Evolutionary conservation across 2,329 filamentous ascomycete species (phyloP).

Genomic region (Ascosphaera apis): DNA sequence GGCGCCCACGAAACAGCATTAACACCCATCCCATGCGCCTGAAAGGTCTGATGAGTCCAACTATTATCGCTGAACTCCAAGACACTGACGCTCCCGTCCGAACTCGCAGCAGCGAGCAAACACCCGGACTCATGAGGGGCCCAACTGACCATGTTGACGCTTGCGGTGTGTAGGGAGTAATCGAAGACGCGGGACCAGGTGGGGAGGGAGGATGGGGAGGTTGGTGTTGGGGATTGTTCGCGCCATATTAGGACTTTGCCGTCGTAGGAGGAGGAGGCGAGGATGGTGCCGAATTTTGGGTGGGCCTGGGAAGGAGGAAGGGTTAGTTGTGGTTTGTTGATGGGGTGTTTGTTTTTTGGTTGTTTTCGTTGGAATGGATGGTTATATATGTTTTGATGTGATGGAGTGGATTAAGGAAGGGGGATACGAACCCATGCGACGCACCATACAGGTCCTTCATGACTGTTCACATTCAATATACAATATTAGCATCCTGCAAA

Average conservation of each 20-base stretch:
- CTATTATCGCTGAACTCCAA: slow-evolving; percentile 93
- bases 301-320: slow-evolving; percentile 37
- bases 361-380: slow-evolving; percentile 1
- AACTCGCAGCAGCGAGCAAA: slow-evolving; percentile 79
- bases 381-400: not conserved
- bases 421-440: slow-evolving; percentile 50
- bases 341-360: no score
- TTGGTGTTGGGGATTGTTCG: slow-evolving; percentile 35
- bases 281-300: slow-evolving; percentile 94
- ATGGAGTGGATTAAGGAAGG: not conserved
- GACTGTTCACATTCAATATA: slow-evolving; percentile 29
- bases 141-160: slow-evolving; percentile 93
- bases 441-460: slow-evolving; percentile 95
- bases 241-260: slow-evolving; percentile 98
- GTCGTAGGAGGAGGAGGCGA: slow-evolving; percentile 87
- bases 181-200: slow-evolving; percentile 77
- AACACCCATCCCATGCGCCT: slow-evolving; percentile 78
- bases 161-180: slow-evolving; percentile 80
- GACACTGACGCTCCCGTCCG: slow-evolving; percentile 78
- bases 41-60: slow-evolving; percentile 75
- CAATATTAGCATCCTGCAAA: slow-evolving; percentile 2
- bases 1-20: slow-evolving; percentile 95
- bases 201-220: slow-evolving; percentile 22
- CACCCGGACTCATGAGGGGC: slow-evolving; percentile 92
- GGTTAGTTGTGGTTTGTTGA: not conserved